Evolutionary conservation across 1,284 basidiomycete genomes (phyloP).

Genomic region (Ustilago lituana): DNA sequence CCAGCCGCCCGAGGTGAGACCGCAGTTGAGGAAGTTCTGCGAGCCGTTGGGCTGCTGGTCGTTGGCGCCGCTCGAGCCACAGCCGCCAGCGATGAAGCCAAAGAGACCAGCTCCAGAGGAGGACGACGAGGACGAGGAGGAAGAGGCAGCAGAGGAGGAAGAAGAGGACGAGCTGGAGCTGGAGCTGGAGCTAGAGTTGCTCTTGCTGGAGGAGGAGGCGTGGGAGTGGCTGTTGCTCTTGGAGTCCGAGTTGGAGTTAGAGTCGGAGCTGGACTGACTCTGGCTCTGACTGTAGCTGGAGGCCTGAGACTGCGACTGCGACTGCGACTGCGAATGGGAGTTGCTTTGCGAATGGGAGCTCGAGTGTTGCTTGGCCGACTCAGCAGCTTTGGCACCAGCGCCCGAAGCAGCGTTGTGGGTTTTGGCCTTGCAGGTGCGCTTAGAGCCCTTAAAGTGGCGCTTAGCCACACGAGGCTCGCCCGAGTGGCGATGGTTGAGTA

Average conservation of each 20-base stretch:
- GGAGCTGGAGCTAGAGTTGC: slow-evolving; percentile 9
- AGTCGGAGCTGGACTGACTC: slow-evolving; percentile 7
- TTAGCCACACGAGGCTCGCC: slow-evolving; percentile 10
- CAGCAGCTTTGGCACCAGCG: slow-evolving; percentile 4
- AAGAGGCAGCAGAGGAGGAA: slow-evolving; percentile 7
- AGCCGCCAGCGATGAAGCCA: slow-evolving; percentile 25
- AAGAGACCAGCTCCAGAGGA: slow-evolving; percentile 35
- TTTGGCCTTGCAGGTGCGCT: slow-evolving; percentile 37
- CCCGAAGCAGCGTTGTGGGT: slow-evolving; percentile 22
- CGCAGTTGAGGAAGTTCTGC: slow-evolving; percentile 57
- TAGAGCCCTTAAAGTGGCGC: slow-evolving; percentile 32
- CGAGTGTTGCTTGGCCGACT: slow-evolving; percentile 22
- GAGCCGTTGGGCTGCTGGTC: slow-evolving; percentile 51
- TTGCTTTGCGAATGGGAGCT: slow-evolving; percentile 1
- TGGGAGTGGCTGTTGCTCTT: slow-evolving; percentile 10
- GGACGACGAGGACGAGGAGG: slow-evolving; percentile 16
- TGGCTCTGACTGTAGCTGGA: slow-evolving; percentile 4
- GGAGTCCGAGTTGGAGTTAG: not conserved
- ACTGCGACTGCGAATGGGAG: slow-evolving; percentile 14
- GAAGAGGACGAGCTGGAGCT: slow-evolving; percentile 10
- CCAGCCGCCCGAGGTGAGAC: slow-evolving; percentile 48
- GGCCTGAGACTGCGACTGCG: slow-evolving; percentile 9
- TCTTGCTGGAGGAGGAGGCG: slow-evolving; percentile 13
- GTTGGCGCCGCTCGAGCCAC: slow-evolving; percentile 38
- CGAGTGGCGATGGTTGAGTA: slow-evolving; percentile 20